Evolutionary conservation across 2,329 filamentous ascomycete species (phyloP).

Genomic region (Fusarium nurragi): DNA sequence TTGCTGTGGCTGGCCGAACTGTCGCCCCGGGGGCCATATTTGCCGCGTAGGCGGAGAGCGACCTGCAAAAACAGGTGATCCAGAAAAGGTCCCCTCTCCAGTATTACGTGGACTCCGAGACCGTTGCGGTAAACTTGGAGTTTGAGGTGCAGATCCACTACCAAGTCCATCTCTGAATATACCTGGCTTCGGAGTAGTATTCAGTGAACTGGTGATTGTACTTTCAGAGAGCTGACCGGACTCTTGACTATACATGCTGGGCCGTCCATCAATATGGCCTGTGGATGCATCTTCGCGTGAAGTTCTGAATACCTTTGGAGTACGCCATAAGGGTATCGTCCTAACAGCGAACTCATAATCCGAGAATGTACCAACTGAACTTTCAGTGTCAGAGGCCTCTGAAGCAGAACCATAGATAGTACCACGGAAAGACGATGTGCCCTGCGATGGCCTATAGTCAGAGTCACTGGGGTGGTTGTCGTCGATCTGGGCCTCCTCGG

Average conservation of each 20-base stretch:
- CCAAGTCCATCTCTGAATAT: too few relatives aligned
- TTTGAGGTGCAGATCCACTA: too few relatives aligned
- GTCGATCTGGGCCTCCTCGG: not conserved
- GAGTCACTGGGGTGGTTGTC: not conserved
- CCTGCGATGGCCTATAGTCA: not conserved
- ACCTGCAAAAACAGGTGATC: not conserved
- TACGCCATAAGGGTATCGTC: too few relatives aligned
- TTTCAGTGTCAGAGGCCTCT: not conserved
- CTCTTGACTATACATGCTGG: too few relatives aligned
- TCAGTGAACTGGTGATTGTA: too few relatives aligned
- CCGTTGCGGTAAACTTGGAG: fast-evolving
- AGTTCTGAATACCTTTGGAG: too few relatives aligned
- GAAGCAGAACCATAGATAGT: not conserved
- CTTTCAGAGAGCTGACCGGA: too few relatives aligned
- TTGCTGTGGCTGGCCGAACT: fast-evolving
- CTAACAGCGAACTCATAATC: too few relatives aligned
- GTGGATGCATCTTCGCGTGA: too few relatives aligned
- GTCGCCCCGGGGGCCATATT: not conserved
- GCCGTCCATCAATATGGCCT: too few relatives aligned
- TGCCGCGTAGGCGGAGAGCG: not conserved
- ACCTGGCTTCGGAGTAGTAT: too few relatives aligned
- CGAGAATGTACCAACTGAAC: not conserved
- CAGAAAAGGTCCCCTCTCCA: fast-evolving
- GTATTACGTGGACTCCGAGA: too few relatives aligned
- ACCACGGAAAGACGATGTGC: fast-evolving